These are phyloP conservation scores for Phaeosphaeriaceae sp. DNA, from an alignment of 2,329 filamentous ascomycete genomes.

Conservation along the genomic window DNA sequence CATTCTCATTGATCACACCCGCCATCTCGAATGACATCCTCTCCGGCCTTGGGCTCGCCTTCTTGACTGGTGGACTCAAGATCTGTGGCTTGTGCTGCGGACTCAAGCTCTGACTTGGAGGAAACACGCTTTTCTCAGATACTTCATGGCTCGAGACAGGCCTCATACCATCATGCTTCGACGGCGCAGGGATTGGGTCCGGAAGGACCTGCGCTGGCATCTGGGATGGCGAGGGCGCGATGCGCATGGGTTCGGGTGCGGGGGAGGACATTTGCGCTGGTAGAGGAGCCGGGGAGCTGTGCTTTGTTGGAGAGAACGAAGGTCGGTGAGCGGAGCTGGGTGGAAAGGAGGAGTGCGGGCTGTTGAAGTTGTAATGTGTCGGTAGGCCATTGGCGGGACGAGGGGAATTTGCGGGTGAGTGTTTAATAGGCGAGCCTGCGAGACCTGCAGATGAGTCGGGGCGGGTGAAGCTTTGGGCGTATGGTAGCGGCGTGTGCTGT, in stretches of 20 bases:
- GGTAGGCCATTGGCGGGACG: conserved; percentile 41
- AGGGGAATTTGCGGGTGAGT: conserved; percentile 44
- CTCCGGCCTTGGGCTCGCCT: conserved; percentile 18
- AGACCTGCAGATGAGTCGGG: conserved; percentile 38
- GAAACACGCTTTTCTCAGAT: conserved; percentile 58
- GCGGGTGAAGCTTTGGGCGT: conserved; percentile 39
- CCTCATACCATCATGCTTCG: conserved; percentile 53
- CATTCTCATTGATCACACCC: not conserved
- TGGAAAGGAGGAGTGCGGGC: conserved; percentile 58
- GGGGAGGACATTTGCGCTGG: conserved; percentile 44
- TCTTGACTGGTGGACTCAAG: conserved; percentile 67
- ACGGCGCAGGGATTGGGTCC: conserved; percentile 51
- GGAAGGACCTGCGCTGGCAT: conserved; percentile 44
- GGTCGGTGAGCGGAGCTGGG: conserved; percentile 40
- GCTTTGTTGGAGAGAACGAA: conserved; percentile 48
- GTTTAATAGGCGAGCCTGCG: conserved; percentile 43
- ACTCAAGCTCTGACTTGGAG: conserved; percentile 64
- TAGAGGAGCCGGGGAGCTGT: conserved; percentile 47
- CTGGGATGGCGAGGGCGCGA: conserved; percentile 39
- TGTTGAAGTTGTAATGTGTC: conserved; percentile 43
- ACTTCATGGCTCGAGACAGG: conserved; percentile 43
- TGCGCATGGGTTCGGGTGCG: conserved; percentile 29
- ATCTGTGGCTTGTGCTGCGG: conserved; percentile 66
- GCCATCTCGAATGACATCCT: conserved; percentile 1
- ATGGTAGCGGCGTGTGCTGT: conserved; percentile 22